Evolutionary conservation across 2,329 filamentous ascomycete genomes (phyloP), one percentile per base, ranked within the genome.

Genomic region (Penicillium palitans): DNA sequence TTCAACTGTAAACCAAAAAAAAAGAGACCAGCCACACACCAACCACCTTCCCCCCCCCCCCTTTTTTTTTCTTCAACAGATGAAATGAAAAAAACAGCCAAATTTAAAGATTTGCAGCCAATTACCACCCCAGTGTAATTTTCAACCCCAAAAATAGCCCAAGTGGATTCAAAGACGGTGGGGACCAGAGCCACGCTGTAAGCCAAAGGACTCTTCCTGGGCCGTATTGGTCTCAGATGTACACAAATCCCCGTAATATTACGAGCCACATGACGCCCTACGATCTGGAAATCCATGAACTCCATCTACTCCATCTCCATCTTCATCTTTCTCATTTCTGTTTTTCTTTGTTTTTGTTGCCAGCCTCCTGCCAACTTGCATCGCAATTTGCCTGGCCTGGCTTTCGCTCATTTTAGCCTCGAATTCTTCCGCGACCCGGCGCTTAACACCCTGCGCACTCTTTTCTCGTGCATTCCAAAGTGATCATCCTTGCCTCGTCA

Each of bases 181-280:
- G 62, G 53, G 58, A 54, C 52, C 29, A 31, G 19, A 15, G 48
- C 39, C 52, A 51, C 27, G 50, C 24, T 21, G 37, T 40, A 29
- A 37, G 7, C 31, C n/a, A 31, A 48, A 47, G 33, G 41, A 17
- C 24, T 24, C 9, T n/a, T 39, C 15, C 9, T 47, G 12, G 25
- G 25, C 37, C 10, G 51, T 52, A 51, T 29, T 57, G 55, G 59
- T 61, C 55, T 52, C 21, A 55, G 29, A 52, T 55, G 19, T 56
- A 59, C 55, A 39, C 42, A n/a, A 47, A 47, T 27, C 21, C 50
- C 41, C 50, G 65, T 67, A 66, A 62, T 60, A 61, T 64, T 66
- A 67, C 64, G 59, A 66, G 61, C 62, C 65, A 66, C 65, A 62
- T 66, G 58, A 66, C 63, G 62, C 45, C 35, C 57, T 59, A 52